Base-by-base conservation (phyloP, 1,139 yeast genomes). In the Taphrina flavorubra region DNA sequence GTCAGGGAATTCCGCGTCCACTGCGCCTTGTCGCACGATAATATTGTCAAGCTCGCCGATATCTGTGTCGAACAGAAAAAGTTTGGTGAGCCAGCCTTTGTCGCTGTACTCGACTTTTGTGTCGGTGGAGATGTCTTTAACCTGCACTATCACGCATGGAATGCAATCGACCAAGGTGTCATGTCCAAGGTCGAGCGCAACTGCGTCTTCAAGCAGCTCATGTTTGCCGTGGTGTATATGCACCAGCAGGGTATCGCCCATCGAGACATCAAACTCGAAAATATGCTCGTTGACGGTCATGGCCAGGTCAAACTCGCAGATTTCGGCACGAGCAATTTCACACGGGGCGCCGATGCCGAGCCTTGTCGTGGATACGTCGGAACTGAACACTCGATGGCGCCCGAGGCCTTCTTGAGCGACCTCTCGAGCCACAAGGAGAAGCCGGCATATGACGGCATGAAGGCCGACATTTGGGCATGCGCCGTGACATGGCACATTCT, bases 101-200 rank as follows among this genome's bases (percentile, higher is more conserved):
- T 89, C 73, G 84, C 87, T 56, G 97, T 94, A 62, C 91, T 94
- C 97, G 97, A 94, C 79, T 94, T 86, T 75, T 94, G 98, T 77
- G 85, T 92, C 0, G 98, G 97, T 49, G 99, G 99, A 68, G 98
- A 94, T 77, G 81, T 94, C 71, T 94, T 90, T 78, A 88, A 97
- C 0, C 81, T 92, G 70, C 67, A 63, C 61, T 74, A 70, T 47
- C 63, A 73, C 71, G 70, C 73, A 74, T 58, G 70, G 71, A 57
- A 74, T 74, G 75, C 67, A 10, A 68, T 57, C 36, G 68, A 56
- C 37, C 68, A 49, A 42, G 68, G 65, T 44, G 65, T 73, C 75
- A 69, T 73, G 72, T 75, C 81, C 6, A 73, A 82, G 47, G 73
- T 70, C 40, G 91, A 87, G 75, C 82, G 85, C 71, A 83, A 81